Evolutionary conservation across 2,329 filamentous ascomycete species (phyloP), one percentile per base, ranked within the genome.

Genomic region (Phialocephala subalpina): DNA sequence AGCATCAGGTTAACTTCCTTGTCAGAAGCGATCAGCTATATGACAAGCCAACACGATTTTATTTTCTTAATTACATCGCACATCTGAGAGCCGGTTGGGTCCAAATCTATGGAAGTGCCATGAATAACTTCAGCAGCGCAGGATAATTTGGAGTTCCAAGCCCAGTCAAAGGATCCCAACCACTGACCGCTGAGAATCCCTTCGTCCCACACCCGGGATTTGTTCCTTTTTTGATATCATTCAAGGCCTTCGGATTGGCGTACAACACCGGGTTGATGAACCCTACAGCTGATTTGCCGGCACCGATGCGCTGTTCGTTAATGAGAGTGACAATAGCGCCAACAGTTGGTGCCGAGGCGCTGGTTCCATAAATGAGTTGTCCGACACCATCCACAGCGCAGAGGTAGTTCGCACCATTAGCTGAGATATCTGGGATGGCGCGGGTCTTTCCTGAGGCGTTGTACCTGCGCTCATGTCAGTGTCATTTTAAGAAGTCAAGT

Each of bases 241-340:
- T 77, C 33, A 78, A 72, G 1, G 72, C 72, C 35, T 70, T 35
- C 1, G 73, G 64, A 52, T 73, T 65, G 16, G 61, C 66, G 68
- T 76, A 76, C 2, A 76, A 61, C 2, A 67, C 67, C 0, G 79
- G 78, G 52, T 81, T 81, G 1, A 80, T 74, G 40, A 80, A 81
- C 0, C 79, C 79, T 3, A 81, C 74, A 0, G 78, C 72, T 7
- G 73, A 64, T 68, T 79, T 80, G 1, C 75, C 75, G 27, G 66
- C 69, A 0, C 73, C 73, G 7, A 79, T 66, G n/a, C 78, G 70
- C 66, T 79, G 77, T 65, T 79, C 78, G 20, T 80, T 80, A 60
- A 83, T 81, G 12, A 82, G 66, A 1, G 79, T 82, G 5, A 83
- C 67, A 58, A 83, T 77, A 3, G 74, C 74, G 6, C 75, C 81